Evolutionary conservation across 2,329 filamentous ascomycete genomes (phyloP).

Genomic region (Colletotrichum theobromicola): DNA sequence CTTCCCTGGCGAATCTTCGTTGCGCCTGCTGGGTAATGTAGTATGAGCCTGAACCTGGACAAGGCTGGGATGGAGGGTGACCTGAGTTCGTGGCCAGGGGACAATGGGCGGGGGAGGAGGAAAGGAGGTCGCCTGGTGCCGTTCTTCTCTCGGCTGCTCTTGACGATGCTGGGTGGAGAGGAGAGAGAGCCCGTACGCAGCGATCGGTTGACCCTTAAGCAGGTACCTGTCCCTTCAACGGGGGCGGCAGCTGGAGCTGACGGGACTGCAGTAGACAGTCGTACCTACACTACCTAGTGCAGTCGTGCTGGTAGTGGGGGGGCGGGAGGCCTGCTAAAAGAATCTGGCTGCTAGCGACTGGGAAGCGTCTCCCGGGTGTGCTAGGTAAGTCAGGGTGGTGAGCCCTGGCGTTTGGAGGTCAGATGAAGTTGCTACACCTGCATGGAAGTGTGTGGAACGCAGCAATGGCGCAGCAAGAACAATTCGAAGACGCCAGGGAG

Average conservation of each 20-base stretch:
- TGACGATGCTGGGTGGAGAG: neutral
- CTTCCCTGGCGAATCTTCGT: neutral
- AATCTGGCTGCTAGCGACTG: neutral
- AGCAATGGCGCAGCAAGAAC: neutral
- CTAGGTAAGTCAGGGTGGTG: neutral
- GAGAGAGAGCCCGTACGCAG: neutral
- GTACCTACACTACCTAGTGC: neutral
- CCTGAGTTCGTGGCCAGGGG: neutral
- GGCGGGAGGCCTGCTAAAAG: neutral
- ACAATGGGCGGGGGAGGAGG: neutral
- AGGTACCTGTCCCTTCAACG: neutral
- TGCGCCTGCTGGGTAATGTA: neutral
- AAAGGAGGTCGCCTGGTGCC: neutral
- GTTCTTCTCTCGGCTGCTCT: neutral
- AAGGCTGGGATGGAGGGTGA: neutral
- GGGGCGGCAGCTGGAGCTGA: neutral
- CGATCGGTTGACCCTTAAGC: neutral
- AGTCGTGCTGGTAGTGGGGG: neutral
- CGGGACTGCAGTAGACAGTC: neutral
- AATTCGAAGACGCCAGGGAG: neutral
- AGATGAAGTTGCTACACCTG: constrained; percentile 14
- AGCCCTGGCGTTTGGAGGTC: constrained; percentile 13
- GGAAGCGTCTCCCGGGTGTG: neutral
- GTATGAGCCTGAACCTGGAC: constrained; percentile 1
- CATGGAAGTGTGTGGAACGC: constrained; percentile 8